Conservation (phyloP, 2,329 filamentous ascomycete species). For the Lecanicillium sp. region DNA sequence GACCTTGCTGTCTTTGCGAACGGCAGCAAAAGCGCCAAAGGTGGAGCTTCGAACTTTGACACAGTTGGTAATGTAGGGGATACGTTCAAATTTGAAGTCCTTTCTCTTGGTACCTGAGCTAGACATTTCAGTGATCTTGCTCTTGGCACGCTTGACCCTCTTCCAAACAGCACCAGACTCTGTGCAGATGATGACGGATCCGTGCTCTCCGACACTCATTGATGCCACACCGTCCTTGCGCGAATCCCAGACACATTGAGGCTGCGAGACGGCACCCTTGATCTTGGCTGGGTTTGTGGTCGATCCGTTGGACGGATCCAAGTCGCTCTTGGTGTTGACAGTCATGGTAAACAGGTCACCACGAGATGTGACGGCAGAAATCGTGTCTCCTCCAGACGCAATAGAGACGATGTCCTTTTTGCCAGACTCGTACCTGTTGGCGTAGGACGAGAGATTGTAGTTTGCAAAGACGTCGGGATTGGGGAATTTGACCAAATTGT, state of each 20-base stretch:
- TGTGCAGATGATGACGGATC: constrained; percentile 90
- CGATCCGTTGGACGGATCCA: constrained; percentile 56
- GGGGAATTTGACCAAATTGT: constrained; percentile 83
- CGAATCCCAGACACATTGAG: constrained; percentile 82
- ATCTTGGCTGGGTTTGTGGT: constrained; percentile 93
- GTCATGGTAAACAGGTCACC: constrained; percentile 86
- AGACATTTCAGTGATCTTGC: constrained; percentile 56
- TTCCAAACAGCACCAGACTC: constrained; percentile 90
- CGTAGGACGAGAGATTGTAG: constrained; percentile 57
- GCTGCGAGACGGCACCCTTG: constrained; percentile 69
- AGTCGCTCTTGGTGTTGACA: constrained; percentile 62
- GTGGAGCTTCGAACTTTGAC: constrained; percentile 79
- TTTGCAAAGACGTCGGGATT: constrained; percentile 64
- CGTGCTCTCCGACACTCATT: constrained; percentile 84
- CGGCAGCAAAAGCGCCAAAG: constrained; percentile 83
- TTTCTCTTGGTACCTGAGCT: constrained; percentile 60
- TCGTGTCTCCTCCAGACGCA: constrained; percentile 80
- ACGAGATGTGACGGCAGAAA: constrained; percentile 76
- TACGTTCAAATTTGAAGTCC: constrained; percentile 91
- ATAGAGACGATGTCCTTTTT: constrained; percentile 68
- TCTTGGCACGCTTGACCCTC: constrained; percentile 73
- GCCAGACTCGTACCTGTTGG: constrained; percentile 50
- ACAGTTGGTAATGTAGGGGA: constrained; percentile 82
- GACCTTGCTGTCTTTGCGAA: constrained; percentile 78
- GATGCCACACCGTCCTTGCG: constrained; percentile 82